phyloP scores from a whole-genome alignment of 257 asterid species.

The Rubia yunnanensis region DNA sequence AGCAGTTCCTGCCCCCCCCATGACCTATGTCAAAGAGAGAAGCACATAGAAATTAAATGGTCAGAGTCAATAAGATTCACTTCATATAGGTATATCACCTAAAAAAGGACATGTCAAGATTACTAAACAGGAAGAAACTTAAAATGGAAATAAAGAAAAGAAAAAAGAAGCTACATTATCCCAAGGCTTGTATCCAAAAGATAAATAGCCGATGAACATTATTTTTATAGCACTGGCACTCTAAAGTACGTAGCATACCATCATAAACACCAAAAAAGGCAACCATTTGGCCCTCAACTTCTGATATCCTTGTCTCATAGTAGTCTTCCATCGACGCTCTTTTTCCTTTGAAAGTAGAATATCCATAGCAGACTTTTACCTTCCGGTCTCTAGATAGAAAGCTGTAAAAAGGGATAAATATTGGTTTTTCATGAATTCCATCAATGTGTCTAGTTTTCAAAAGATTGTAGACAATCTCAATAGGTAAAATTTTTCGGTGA shows the following conservation, averaged over 20 bases:
- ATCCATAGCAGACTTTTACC: constrained; percentile 60
- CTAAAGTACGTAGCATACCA: constrained; percentile 25
- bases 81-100: not conserved
- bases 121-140: not conserved
- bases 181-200: not conserved
- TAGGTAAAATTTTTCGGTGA: not conserved
- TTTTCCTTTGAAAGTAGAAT: constrained; percentile 68
- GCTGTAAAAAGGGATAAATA: constrained; percentile 27
- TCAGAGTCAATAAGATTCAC: not conserved
- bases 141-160: no score
- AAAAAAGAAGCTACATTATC: not conserved
- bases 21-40: constrained; percentile 39
- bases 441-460: not conserved
- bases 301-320: constrained; percentile 55
- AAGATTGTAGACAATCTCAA: not conserved
- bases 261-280: constrained; percentile 77
- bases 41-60: constrained; percentile 1
- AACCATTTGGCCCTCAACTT: constrained; percentile 72
- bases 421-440: constrained; percentile 5
- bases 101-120: not conserved
- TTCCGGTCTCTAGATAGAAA: constrained; percentile 36
- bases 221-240: not conserved
- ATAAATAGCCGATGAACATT: not conserved
- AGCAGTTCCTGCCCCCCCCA: constrained; percentile 76
- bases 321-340: constrained; percentile 80